A percentile compares a stretch with the other conserved stretches of the same genome.
Conservation (phyloP, 139 green algal genomes). For the Asterochloris erici region DNA sequence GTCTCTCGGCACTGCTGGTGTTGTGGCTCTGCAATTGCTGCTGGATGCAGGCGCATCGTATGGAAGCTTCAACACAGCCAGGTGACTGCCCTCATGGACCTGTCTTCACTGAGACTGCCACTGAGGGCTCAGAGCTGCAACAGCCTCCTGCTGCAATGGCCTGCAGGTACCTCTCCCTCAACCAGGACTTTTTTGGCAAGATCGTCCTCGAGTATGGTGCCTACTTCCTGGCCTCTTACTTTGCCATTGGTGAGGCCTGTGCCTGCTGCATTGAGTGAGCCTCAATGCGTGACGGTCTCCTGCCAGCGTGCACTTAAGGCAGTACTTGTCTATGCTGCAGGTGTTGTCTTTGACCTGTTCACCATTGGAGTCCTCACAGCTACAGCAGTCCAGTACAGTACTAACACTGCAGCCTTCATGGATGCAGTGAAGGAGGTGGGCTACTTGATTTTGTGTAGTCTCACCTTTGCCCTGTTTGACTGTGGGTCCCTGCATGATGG, state of each 20-base stretch:
- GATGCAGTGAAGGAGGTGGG: constrained; percentile 34
- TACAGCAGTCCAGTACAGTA: constrained; percentile 38
- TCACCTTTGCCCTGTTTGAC: background rate
- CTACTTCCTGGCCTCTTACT: constrained; percentile 36
- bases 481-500: background rate
- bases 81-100: background rate
- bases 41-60: constrained; percentile 37
- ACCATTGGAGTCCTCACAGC: constrained; percentile 34
- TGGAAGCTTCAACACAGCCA: constrained; percentile 3
- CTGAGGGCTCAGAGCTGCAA: background rate
- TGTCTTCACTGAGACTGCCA: background rate
- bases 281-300: background rate
- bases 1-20: constrained; percentile 8
- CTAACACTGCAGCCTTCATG: constrained; percentile 46
- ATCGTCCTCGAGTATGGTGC: constrained; percentile 32
- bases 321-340: constrained; percentile 4
- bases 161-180: background rate
- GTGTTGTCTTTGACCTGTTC: constrained; percentile 48
- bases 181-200: constrained; percentile 11
- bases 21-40: constrained; percentile 26
- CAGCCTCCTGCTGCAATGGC: background rate
- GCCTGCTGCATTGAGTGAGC: background rate
- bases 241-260: constrained; percentile 4
- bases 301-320: constrained; percentile 14
- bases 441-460: background rate